Percentiles rank a stretch among this genome's conserved stretches.
phyloP scores from a whole-genome alignment of 2,329 filamentous ascomycete species.

The Venturia carpophila region DNA sequence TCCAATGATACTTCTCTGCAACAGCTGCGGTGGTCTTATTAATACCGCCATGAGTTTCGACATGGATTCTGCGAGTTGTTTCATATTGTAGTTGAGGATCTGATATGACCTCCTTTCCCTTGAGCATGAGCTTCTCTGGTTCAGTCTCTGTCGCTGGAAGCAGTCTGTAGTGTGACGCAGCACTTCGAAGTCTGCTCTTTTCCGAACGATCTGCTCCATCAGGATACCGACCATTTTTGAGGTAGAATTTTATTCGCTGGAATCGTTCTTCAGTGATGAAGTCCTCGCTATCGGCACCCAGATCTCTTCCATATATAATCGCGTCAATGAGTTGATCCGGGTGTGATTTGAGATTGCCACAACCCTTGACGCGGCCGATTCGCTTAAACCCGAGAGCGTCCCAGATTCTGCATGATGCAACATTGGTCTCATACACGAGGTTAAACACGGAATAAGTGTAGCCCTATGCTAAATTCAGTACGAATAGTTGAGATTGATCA shows the following conservation, averaged over 20 bases:
- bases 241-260: slow-evolving; percentile 96
- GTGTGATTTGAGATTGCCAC: slow-evolving; percentile 42
- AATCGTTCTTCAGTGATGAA: slow-evolving; percentile 92
- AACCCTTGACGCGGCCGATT: slow-evolving; percentile 65
- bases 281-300: slow-evolving; percentile 61
- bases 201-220: slow-evolving; percentile 88
- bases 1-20: slow-evolving; percentile 93
- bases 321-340: slow-evolving; percentile 42
- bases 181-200: slow-evolving; percentile 83
- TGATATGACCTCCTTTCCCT: slow-evolving; percentile 93
- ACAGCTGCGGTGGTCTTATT: slow-evolving; percentile 97
- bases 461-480: slow-evolving; percentile 41
- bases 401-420: slow-evolving; percentile 85
- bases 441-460: slow-evolving; percentile 94
- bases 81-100: slow-evolving; percentile 86
- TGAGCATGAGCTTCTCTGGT: slow-evolving; percentile 82
- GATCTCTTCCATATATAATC: slow-evolving; percentile 54
- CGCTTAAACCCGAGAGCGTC: slow-evolving; percentile 87
- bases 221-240: slow-evolving; percentile 90
- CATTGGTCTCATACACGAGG: slow-evolving; percentile 87
- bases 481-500: background rate
- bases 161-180: slow-evolving; percentile 91
- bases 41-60: slow-evolving; percentile 76
- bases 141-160: slow-evolving; percentile 35
- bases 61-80: slow-evolving; percentile 72